Base-by-base conservation (phyloP, 2,329 filamentous ascomycete genomes). In the Sarocladium kiliense region DNA sequence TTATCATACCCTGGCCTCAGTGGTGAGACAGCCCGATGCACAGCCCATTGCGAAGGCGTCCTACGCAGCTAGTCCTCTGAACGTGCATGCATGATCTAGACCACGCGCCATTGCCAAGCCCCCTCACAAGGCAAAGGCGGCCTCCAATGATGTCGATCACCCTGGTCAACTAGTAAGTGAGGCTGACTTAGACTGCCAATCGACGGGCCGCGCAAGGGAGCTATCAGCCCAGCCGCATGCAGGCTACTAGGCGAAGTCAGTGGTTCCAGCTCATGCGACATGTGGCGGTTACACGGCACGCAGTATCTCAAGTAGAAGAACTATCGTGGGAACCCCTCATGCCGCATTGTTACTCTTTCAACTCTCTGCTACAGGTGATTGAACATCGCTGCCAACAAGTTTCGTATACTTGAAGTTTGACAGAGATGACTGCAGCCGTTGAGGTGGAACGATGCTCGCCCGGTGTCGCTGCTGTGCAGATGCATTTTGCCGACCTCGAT, bases 151-250 rank as follows among this genome's bases (percentile, higher is more conserved):
- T 44, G 21, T 23, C 19, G 41, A 44, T 6, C 21, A 25, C 19
- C 4, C 21, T 12, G 41, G 41, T 23, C 7, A 9, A 25, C 21
- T 44, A 44, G 41, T n/a, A 6, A 10, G 41, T 44, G 41, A 44
- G 41, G 41, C 41, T 44, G 41, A 44, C 41, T 23, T 44, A 18
- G 41, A 16, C 21, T 44, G 21, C 41, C 41, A 44, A 44, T 44
- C 41, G 41, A 44, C 21, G 41, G 21, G 41, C 18, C 41, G 41
- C 19, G 7, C 21, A 6, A 25, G 7, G 41, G 11, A 5, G 21
- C 41, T 44, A 44, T 25, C 41, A 44, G 21, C 41, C 41, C 41
- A 44, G 41, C 41, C 16, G 41, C 21, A 44, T 44, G 41, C 41
- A 44, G 23, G 41, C 41, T 18, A 25, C 41, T 18, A 44, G 41